phyloP scores from a whole-genome alignment of 345 rosid genomes.

The Heritiera littoralis region DNA sequence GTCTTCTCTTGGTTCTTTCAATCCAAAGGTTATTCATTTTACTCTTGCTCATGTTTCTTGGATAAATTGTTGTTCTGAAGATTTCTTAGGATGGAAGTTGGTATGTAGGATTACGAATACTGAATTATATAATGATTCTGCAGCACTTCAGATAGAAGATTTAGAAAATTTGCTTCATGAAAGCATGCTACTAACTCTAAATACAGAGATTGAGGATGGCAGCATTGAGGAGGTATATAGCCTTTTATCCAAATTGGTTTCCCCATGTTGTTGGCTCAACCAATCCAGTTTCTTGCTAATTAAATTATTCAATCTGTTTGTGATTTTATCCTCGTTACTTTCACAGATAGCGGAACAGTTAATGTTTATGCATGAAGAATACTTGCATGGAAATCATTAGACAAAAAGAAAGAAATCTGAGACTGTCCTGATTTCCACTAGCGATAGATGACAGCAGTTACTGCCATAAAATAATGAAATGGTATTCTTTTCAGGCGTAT shows the following conservation, averaged over 20 bases:
- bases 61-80: background rate
- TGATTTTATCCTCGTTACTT: background rate
- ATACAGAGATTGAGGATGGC: slow-evolving; percentile 87
- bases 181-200: slow-evolving; percentile 68
- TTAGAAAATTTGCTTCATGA: slow-evolving; percentile 75
- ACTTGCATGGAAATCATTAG: slow-evolving; percentile 29
- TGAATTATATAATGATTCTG: background rate
- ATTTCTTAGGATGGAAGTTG: background rate
- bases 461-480: background rate
- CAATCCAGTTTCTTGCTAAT: background rate
- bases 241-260: background rate
- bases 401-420: background rate
- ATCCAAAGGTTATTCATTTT: slow-evolving; percentile 40
- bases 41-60: background rate
- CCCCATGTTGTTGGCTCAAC: background rate
- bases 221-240: slow-evolving; percentile 76
- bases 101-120: background rate
- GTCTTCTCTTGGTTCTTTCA: slow-evolving; percentile 55
- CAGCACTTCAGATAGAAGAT: slow-evolving; percentile 59
- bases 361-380: slow-evolving; percentile 52
- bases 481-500: background rate
- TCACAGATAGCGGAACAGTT: slow-evolving; percentile 54
- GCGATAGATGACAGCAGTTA: background rate
- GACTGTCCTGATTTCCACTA: background rate
- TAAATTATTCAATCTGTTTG: background rate